Percentiles rank a stretch among this genome's conserved stretches.
Evolutionary conservation across 2,329 filamentous ascomycete species (phyloP).

Genomic region (Exophiala phaeomuriformis): DNA sequence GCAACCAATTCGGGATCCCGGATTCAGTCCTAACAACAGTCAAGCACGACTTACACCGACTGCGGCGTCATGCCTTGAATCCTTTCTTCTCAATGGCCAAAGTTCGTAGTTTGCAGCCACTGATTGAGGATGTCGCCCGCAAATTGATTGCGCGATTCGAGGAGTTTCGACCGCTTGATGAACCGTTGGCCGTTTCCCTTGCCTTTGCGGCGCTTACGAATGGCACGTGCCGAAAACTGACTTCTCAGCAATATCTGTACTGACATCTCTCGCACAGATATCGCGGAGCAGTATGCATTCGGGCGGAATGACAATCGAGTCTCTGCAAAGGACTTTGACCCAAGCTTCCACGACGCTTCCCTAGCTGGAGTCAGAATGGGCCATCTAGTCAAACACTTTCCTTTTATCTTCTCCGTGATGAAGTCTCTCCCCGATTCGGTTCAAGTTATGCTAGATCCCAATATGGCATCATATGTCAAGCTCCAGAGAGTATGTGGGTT

Average conservation of each 20-base stretch:
- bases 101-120: not conserved
- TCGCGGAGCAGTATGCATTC: slow-evolving; percentile 17
- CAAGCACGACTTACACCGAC: slow-evolving; percentile 24
- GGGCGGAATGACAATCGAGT: slow-evolving; percentile 14
- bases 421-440: slow-evolving; percentile 1
- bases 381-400: slow-evolving; percentile 12
- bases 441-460: slow-evolving; percentile 1
- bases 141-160: slow-evolving; percentile 18
- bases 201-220: slow-evolving; percentile 34
- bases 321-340: slow-evolving; percentile 13
- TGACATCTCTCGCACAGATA: slow-evolving; percentile 5
- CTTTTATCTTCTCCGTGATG: slow-evolving; percentile 10
- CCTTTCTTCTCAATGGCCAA: slow-evolving; percentile 21
- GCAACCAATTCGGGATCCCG: slow-evolving; percentile 12
- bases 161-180: slow-evolving; percentile 2
- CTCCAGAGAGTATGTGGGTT: not conserved
- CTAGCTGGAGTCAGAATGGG: slow-evolving; percentile 2
- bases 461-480: slow-evolving; percentile 11
- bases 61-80: slow-evolving; percentile 22
- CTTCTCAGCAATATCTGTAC: not conserved
- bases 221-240: not conserved
- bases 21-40: slow-evolving; percentile 18
- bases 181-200: slow-evolving; percentile 4
- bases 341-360: slow-evolving; percentile 6
- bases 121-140: slow-evolving; percentile 27